A percentile compares a stretch with the other conserved stretches of the same genome.
Conservation (phyloP, 2,329 filamentous ascomycete species). For the Arachnomyces sp. region DNA sequence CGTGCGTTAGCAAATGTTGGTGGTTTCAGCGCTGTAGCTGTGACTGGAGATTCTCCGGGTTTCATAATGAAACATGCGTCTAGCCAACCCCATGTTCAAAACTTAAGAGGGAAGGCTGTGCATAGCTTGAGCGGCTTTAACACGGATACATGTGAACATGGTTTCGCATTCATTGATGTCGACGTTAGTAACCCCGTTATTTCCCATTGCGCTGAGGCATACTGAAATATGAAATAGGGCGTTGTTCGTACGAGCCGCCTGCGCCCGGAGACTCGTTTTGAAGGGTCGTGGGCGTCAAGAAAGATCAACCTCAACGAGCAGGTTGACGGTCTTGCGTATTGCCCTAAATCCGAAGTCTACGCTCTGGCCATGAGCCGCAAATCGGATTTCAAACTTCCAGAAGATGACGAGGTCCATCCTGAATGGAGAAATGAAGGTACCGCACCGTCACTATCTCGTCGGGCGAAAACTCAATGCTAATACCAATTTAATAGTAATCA, state of each 20-base stretch:
- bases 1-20: constrained; percentile 47
- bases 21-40: constrained; percentile 73
- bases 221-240: constrained; percentile 40
- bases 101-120: constrained; percentile 60
- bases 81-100: constrained; percentile 66
- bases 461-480: constrained; percentile 9
- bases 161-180: constrained; percentile 74
- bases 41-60: constrained; percentile 70
- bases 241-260: constrained; percentile 67
- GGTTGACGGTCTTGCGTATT: constrained; percentile 66
- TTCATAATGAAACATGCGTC: constrained; percentile 79
- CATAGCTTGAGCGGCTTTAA: constrained; percentile 69
- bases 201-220: neutral
- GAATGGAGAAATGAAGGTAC: constrained; percentile 68
- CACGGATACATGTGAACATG: constrained; percentile 66
- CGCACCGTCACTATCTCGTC: constrained; percentile 1
- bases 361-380: constrained; percentile 62
- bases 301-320: constrained; percentile 66
- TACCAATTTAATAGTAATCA: constrained; percentile 33
- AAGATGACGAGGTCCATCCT: constrained; percentile 74
- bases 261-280: constrained; percentile 60
- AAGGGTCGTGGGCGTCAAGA: constrained; percentile 66
- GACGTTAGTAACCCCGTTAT: constrained; percentile 27
- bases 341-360: constrained; percentile 66
- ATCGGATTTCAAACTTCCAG: constrained; percentile 73